Base-by-base conservation (phyloP, 1,139 yeast genomes). In the Magnusiomyces paraingens region DNA sequence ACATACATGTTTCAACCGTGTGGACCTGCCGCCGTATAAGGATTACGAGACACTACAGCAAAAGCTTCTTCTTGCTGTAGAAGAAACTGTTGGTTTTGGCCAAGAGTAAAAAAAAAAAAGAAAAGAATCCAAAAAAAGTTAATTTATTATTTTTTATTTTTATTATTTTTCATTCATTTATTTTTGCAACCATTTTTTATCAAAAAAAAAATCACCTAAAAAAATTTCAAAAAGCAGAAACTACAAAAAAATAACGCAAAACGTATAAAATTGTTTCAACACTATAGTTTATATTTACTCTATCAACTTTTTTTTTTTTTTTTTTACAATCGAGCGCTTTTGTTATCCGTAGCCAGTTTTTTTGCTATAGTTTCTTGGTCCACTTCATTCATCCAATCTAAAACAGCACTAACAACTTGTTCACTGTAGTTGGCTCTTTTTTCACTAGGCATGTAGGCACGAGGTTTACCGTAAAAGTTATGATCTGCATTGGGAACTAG, bases 61-160 rank as follows among this genome's bases (percentile, higher is more conserved):
- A 69, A 89, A 89, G 70, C 77, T 89, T 63, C 82, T 91, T 40
- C 75, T 87, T 67, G 96, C 96, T 18, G 95, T 88, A 45, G 96
- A 89, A 69, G 96, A 89, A 73, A 89, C 96, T 15, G 90, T 89
- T 66, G 96, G 96, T 46, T 89, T 89, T 68, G 99, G 99, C 58
- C 98, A 93, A 74, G 99, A 93, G 75, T 90, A 75, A 64, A 11
- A 26, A 21, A 12, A 29, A 17, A 35, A 15, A 11, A 6, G 22
- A 3, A 17, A 11, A 8, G 4, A 17, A n/a, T n/a, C n/a, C n/a
- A n/a, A n/a, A n/a, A n/a, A n/a, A n/a, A n/a, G n/a, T n/a, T n/a
- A n/a, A n/a, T n/a, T n/a, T n/a, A n/a, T n/a, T n/a, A 29, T 11
- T 29, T 47, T 38, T 47, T 35, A 22, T 20, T 4, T 21, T 35